A percentile compares a stretch with the other conserved stretches of the same genome.
Evolutionary conservation across 805 yeast species (phyloP).

Genomic region (Candida silvatica): DNA sequence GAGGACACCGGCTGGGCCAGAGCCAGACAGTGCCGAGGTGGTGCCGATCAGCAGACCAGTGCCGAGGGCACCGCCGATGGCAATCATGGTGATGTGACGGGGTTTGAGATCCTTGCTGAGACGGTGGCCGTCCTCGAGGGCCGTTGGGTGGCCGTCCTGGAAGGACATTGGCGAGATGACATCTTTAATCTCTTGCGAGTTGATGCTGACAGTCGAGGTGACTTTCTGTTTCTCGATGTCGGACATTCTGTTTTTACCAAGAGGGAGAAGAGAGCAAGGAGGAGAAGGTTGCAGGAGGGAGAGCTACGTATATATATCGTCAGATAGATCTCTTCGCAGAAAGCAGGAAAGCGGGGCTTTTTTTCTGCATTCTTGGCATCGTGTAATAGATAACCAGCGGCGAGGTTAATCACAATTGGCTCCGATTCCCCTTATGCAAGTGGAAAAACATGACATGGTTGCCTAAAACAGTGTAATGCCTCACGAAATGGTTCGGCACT

Average conservation of each 20-base stretch:
- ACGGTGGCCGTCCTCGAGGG: constrained; percentile 32
- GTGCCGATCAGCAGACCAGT: constrained; percentile 77
- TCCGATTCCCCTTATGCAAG: no score
- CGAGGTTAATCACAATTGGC: no score
- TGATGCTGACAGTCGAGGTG: background rate
- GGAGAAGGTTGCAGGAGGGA: no score
- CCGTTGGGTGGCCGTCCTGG: constrained; percentile 25
- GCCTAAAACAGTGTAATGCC: no score
- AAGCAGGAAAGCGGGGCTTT: no score
- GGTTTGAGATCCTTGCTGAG: constrained; percentile 38
- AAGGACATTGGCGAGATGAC: background rate
- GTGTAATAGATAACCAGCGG: no score
- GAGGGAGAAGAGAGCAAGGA: background rate
- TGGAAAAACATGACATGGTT: no score
- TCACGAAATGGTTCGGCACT: no score
- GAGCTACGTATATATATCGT: no score
- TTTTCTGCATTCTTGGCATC: no score
- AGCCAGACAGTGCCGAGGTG: constrained; percentile 56
- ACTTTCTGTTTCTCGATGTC: background rate
- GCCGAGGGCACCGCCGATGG: constrained; percentile 80
- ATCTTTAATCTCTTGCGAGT: background rate
- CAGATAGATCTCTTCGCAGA: no score
- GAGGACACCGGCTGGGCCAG: constrained; percentile 60
- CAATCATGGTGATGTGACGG: constrained; percentile 49
- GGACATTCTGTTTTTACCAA: background rate